Base-by-base conservation (phyloP, 208 protist species). In the Trypanosoma vivax region DNA sequence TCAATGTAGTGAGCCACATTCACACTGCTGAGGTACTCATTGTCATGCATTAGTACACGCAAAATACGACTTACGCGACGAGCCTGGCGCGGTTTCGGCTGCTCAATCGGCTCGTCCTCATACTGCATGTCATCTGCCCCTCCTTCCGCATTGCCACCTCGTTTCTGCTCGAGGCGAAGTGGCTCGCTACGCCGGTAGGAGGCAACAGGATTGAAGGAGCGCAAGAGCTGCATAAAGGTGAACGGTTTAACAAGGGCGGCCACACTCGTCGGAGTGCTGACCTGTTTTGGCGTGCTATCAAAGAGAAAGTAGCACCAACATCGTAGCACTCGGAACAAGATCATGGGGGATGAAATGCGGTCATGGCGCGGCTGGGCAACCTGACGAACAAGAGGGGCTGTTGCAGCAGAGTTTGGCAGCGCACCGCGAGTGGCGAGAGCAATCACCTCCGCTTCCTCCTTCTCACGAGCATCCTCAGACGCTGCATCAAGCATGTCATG, bases 221-320 rank as follows among this genome's bases (percentile, higher is more conserved):
- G 76, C 7, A 94, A 66, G 13, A 79, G 64, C 54, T 88, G 66
- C 52, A 76, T 73, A 25, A 87, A 57, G 7, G 79, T 73, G 25
- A 79, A 76, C 1, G 89, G 89, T 67, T 96, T 96, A 48, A 94
- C 38, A 25, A 91, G 50, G 13, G 79, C 73, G 0, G 79, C 75
- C 37, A 94, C 81, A 69, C 91, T 87, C 23, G 50, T 71, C 27
- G 81, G 64, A 0, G 83, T 81, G 42, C 69, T 65, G 0, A 71
- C 88, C 16, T 75, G 29, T 53, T 77, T 84, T 1, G 85, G 85
- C 0, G 81, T 88, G 25, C 76, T 64, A 42, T 85, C 70, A 27
- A 86, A 65, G 28, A 92, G 61, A 3, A 90, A 49, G 43, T 92
- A 92, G 61, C 80, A 90, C 48, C 85, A 47, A 45, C 78, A 80